These are phyloP conservation scores for Lathyrus tuberosus DNA, from an alignment of 306 rosid genomes.

Conservation along the genomic window DNA sequence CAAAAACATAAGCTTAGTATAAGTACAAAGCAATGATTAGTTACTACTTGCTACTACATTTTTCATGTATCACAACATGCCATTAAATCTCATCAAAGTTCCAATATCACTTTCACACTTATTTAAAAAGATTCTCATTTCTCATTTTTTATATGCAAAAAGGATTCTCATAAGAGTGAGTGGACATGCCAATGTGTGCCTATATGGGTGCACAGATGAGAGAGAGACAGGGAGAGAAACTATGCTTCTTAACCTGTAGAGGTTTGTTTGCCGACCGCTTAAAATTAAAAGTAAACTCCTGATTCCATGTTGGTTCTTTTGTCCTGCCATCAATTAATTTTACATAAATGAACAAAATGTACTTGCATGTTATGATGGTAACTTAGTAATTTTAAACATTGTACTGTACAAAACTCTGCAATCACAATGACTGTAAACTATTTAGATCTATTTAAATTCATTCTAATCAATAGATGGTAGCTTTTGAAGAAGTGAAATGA, in stretches of 20 bases:
- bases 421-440: slow-evolving; percentile 23
- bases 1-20: background rate
- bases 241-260: slow-evolving; percentile 70
- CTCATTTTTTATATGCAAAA: background rate
- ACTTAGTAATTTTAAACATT: slow-evolving; percentile 22
- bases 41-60: slow-evolving; percentile 2
- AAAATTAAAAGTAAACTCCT: slow-evolving; percentile 71
- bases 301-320: slow-evolving; percentile 88
- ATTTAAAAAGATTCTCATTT: background rate
- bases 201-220: background rate
- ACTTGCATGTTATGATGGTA: background rate
- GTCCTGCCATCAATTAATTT: slow-evolving; percentile 59
- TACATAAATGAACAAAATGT: slow-evolving; percentile 27
- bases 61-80: slow-evolving; percentile 4
- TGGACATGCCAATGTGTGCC: background rate
- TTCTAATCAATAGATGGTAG: slow-evolving; percentile 24
- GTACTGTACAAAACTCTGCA: slow-evolving; percentile 11
- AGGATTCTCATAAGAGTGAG: background rate
- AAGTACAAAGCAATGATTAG: slow-evolving; percentile 6
- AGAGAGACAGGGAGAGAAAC: slow-evolving; percentile 30
- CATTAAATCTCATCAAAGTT: slow-evolving; percentile 22
- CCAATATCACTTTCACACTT: slow-evolving; percentile 4
- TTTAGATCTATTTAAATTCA: background rate
- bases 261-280: slow-evolving; percentile 61
- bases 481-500: slow-evolving; percentile 22